Conservation (phyloP, 306 rosid genomes). For the Cercis canadensis region DNA sequence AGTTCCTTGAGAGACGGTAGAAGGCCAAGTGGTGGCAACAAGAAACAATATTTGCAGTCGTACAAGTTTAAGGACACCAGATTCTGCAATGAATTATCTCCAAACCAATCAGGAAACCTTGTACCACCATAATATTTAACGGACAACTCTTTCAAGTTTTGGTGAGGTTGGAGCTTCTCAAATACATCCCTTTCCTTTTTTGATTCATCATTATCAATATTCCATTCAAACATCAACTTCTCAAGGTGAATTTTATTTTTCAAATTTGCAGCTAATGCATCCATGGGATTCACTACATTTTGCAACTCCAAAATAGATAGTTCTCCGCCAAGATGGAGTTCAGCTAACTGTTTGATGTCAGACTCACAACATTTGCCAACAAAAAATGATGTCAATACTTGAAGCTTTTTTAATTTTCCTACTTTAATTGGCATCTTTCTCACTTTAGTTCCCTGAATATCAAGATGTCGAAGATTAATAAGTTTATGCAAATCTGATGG, state of each 20-base stretch:
- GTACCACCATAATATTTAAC: slow-evolving; percentile 10
- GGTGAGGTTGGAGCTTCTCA: slow-evolving; percentile 38
- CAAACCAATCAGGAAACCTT: slow-evolving; percentile 35
- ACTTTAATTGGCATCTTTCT: not conserved
- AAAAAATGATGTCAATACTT: too few species aligned
- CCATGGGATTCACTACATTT: not conserved
- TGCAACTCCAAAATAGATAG: not conserved
- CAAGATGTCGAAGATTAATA: too few species aligned
- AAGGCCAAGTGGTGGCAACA: slow-evolving; percentile 12
- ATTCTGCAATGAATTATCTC: slow-evolving; percentile 30
- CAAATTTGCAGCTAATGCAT: not conserved
- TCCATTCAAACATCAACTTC: slow-evolving; percentile 11
- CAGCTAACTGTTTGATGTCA: not conserved
- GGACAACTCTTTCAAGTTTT: slow-evolving; percentile 13
- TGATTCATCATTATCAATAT: not conserved
- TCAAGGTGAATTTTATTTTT: not conserved
- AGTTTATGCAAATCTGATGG: too few species aligned
- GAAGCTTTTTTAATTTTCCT: not conserved
- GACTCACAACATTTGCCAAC: too few species aligned
- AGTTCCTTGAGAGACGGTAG: not conserved
- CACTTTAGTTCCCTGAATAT: too few species aligned
- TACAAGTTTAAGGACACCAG: not conserved
- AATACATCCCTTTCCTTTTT: slow-evolving; percentile 17
- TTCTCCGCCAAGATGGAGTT: not conserved
- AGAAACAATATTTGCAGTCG: not conserved